These are phyloP conservation scores for Kitagawia praeruptora DNA, from an alignment of 129 eudicot genomes.

Conservation along the genomic window DNA sequence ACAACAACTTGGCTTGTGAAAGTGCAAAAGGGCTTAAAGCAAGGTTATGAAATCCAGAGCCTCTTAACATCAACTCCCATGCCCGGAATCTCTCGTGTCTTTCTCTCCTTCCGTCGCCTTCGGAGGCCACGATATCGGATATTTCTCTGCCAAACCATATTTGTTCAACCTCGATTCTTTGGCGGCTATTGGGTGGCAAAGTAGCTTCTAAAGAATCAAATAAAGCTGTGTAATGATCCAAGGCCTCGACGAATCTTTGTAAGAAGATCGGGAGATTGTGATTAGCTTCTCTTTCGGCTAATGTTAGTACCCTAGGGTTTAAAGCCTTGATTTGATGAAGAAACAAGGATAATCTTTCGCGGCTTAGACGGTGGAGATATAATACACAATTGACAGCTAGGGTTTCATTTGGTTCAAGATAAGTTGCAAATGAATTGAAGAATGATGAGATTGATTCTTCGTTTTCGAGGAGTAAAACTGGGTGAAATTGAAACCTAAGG, in stretches of 20 bases:
- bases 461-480: constrained; percentile 26
- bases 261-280: constrained; percentile 50
- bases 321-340: constrained; percentile 45
- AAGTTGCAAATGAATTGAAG: constrained; percentile 18
- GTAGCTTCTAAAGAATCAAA: constrained; percentile 86
- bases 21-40: constrained; percentile 60
- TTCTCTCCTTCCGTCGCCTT: constrained; percentile 45
- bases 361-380: constrained; percentile 62
- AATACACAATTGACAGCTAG: constrained; percentile 71
- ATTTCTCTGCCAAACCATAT: constrained; percentile 86
- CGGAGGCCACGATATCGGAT: constrained; percentile 40
- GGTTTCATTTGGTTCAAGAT: constrained; percentile 40
- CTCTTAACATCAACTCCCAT: constrained; percentile 65
- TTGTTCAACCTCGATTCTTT: constrained; percentile 57
- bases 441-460: constrained; percentile 23
- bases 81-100: constrained; percentile 57
- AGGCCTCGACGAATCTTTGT: constrained; percentile 48
- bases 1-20: constrained; percentile 68
- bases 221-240: constrained; percentile 57
- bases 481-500: constrained; percentile 58
- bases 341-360: constrained; percentile 32
- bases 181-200: constrained; percentile 61
- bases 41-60: constrained; percentile 42
- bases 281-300: constrained; percentile 62
- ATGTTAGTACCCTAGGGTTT: constrained; percentile 56